A percentile compares a stretch with the other conserved stretches of the same genome.
Evolutionary conservation across 495 filamentous ascomycete species (phyloP).

Genomic region (Saxispiralis lemnorum): DNA sequence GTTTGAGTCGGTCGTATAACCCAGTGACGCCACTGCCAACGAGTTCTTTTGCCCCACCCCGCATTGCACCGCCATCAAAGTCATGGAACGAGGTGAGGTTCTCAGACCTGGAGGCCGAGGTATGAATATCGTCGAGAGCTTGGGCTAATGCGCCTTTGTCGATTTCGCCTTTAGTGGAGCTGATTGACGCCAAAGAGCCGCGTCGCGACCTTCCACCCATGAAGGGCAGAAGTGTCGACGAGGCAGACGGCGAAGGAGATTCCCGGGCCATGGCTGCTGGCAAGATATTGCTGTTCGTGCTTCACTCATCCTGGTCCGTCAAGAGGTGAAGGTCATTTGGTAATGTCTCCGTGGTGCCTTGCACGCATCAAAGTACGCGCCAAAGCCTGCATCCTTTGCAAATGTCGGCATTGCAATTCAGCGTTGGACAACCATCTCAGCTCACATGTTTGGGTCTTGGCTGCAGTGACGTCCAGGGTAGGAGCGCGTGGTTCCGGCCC

Average conservation of each 20-base stretch:
- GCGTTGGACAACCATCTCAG: neutral
- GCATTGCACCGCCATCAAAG: conserved; percentile 29
- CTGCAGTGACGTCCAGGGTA: neutral
- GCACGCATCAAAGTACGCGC: neutral
- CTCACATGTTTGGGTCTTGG: no score
- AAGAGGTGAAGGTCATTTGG: conserved; percentile 2
- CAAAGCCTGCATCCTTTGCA: neutral
- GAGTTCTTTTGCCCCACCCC: conserved; percentile 11
- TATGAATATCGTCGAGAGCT: conserved; percentile 72
- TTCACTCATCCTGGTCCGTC: conserved; percentile 2
- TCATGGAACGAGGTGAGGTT: conserved; percentile 79
- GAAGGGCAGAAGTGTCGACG: conserved; percentile 12
- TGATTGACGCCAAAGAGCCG: conserved; percentile 47
- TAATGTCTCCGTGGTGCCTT: neutral
- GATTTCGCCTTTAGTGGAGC: conserved; percentile 32
- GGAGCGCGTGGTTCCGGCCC: neutral
- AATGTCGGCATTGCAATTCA: neutral
- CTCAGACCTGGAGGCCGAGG: conserved; percentile 57
- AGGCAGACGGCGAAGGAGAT: conserved; percentile 15
- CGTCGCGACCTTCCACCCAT: conserved; percentile 32
- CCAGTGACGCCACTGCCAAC: conserved; percentile 49
- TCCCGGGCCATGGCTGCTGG: conserved; percentile 10
- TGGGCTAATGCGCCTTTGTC: conserved; percentile 56
- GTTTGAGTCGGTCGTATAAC: conserved; percentile 53
- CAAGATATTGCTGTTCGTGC: neutral